Base-by-base conservation (phyloP, 2,329 filamentous ascomycete species). In the Fusarium nygamai region DNA sequence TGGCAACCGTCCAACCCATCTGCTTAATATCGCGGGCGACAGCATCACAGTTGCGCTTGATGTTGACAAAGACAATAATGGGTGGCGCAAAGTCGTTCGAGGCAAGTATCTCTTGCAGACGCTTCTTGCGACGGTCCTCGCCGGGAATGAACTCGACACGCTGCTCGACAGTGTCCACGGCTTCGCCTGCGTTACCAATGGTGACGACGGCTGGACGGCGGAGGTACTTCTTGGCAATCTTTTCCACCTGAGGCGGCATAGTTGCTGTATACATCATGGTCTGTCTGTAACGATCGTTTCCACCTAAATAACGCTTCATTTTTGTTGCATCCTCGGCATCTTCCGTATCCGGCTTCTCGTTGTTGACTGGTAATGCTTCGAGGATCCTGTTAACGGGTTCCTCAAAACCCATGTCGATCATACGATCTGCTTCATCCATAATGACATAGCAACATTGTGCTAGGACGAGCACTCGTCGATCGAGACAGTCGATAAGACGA, bases 211-310 rank as follows among this genome's bases (percentile, higher is more conserved):
- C 96, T 0, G 96, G 96, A 19, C 96, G 91, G 2, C 96, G 93
- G 22, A 98, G 90, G 81, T 99, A 99, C 81, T 98, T 98, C 78
- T 95, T 93, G n/a, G 96, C 96, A 73, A 99, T 98, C 72, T 94
- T 93, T 82, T 99, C 96, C 22, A 99, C 94, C 0, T 93, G 91
- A 1, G 93, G 86, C 4, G 96, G 95, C 96, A 99, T 99, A 34
- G 96, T 99, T 61, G 96, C 96, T 74, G 96, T 98, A 90, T 98
- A 99, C 96, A 99, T 99, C 96, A 99, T 99, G 0, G 96, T 99
- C 83, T 99, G 96, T 67, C 96, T 89, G 85, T 98, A 98, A 29
- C 93, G 89, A 78, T 95, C 92, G 75, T 91, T 91, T 24, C 91
- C 91, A 61, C 92, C 92, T 4, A 97, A 85, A 78, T 93, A 93